Percentiles rank a stretch among this genome's conserved stretches.
Evolutionary conservation across 2,329 filamentous ascomycete genomes (phyloP).

Genomic region (Gnomoniopsis sp.): DNA sequence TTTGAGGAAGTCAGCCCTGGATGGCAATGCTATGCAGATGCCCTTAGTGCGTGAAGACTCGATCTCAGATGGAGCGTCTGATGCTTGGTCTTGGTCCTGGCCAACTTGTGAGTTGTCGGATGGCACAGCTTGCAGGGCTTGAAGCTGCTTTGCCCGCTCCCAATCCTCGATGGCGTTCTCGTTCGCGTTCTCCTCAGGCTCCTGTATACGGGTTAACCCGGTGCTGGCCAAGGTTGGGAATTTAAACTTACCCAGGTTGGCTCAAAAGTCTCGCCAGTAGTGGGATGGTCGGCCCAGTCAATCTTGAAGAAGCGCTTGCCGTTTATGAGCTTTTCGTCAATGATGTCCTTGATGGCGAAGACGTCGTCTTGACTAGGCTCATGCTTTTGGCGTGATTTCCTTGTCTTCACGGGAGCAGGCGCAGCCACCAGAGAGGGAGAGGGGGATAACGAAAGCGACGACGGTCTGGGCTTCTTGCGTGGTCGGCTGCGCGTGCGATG

Average conservation of each 20-base stretch:
- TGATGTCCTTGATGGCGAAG: conserved; percentile 32
- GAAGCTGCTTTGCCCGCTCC: conserved; percentile 23
- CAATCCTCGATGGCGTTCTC: conserved; percentile 26
- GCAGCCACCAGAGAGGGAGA: not conserved
- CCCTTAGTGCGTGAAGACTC: too few relatives aligned
- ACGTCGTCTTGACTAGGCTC: conserved; percentile 5
- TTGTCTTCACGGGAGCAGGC: not conserved
- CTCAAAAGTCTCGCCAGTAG: conserved; percentile 42
- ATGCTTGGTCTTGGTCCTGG: not conserved
- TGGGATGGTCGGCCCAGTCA: conserved; percentile 53
- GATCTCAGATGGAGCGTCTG: not conserved
- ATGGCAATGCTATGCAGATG: conserved; percentile 14
- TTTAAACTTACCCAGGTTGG: conserved; percentile 47
- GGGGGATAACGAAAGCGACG: not conserved
- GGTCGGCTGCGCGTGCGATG: not conserved
- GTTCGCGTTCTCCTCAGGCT: conserved; percentile 27
- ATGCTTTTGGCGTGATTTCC: conserved; percentile 5
- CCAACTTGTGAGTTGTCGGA: not conserved
- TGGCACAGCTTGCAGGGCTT: not conserved
- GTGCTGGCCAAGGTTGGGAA: not conserved
- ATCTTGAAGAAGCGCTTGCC: conserved; percentile 44
- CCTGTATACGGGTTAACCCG: conserved; percentile 16
- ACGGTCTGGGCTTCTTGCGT: not conserved
- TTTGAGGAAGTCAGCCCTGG: conserved; percentile 16
- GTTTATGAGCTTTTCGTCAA: conserved; percentile 31